Base-by-base conservation (phyloP, 1,284 basidiomycete species). In the Marasmius tenuissimus region DNA sequence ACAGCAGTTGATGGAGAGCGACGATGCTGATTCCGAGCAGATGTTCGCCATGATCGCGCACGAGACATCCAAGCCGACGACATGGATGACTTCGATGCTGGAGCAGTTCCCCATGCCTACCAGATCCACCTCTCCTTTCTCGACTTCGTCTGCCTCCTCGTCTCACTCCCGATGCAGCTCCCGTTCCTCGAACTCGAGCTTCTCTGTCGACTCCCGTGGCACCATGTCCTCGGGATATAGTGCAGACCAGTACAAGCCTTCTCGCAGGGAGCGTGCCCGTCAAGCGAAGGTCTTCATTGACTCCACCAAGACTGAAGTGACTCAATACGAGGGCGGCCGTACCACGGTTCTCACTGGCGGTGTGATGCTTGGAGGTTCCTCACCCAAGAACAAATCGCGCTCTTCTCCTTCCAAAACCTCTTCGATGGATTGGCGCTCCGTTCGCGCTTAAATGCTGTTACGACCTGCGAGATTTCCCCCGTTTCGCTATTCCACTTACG, bases 241-340 rank as follows among this genome's bases (percentile, higher is more conserved):
- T 67, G 54, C 69, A 65, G 58, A 71, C 67, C 62, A 72, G 73
- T 68, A 66, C 67, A 83, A 81, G 69, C 78, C 82, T 59, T 88
- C 88, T 37, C 86, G 87, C 61, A 82, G 88, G 63, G 88, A 90
- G 72, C 82, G 82, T 58, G 83, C 83, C 10, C 82, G 86, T 65
- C 85, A 87, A 71, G 82, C 83, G 20, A 85, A 83, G 64, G 86
- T 92, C 66, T 91, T 82, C 70, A 73, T 93, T 58, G 90, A 93
- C 72, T 81, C 80, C 27, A 75, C 84, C 68, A 92, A 87, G 80
- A 90, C 75, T 50, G 87, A 89, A 59, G 88, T 92, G 63, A 92
- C 90, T 54, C 88, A 88, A 70, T 93, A 93, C 70, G 90, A 92
- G 67, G 91, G 90, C 63, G 90, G 91, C 66, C 92, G 92, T 81